Percentiles rank a stretch among this genome's conserved stretches.
Evolutionary conservation across 2,329 filamentous ascomycete genomes (phyloP).

Genomic region (Thelonectria blattea): DNA sequence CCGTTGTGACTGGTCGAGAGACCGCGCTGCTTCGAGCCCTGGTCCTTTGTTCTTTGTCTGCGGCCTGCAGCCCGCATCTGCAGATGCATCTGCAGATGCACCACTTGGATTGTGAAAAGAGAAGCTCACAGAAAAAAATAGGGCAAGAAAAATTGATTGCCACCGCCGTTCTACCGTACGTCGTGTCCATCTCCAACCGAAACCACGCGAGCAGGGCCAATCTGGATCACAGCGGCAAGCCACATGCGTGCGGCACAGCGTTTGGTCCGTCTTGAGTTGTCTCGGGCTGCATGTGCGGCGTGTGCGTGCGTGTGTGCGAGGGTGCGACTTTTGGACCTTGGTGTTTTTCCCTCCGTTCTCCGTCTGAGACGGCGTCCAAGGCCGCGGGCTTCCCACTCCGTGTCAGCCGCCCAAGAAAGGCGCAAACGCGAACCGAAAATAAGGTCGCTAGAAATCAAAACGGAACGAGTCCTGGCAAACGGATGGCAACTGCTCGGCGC

Average conservation of each 20-base stretch:
- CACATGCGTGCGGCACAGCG: constrained; percentile 33
- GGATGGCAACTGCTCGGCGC: not conserved
- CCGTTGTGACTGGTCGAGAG: not conserved
- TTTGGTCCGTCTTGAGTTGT: constrained; percentile 27
- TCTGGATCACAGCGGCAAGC: constrained; percentile 31
- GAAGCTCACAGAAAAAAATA: not conserved
- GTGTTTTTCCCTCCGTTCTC: constrained; percentile 12
- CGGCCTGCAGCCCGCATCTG: not conserved
- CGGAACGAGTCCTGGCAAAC: not conserved
- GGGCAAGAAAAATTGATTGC: not conserved
- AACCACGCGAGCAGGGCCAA: constrained; percentile 28
- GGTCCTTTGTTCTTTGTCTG: not conserved
- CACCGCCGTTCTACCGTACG: not conserved
- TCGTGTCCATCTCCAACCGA: constrained; percentile 1
- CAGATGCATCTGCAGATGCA: not conserved
- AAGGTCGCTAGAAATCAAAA: not conserved
- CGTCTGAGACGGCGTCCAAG: constrained; percentile 21
- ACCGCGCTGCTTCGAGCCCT: not conserved
- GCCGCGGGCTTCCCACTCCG: constrained; percentile 26
- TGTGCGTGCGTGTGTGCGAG: constrained; percentile 39
- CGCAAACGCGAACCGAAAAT: not conserved
- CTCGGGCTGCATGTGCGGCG: constrained; percentile 28
- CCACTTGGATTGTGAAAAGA: not conserved
- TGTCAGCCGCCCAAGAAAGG: constrained; percentile 11
- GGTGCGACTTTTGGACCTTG: constrained; percentile 29